These are phyloP conservation scores for Aspergillus sp. DNA, from an alignment of 2,329 filamentous ascomycete species.

Conservation along the genomic window DNA sequence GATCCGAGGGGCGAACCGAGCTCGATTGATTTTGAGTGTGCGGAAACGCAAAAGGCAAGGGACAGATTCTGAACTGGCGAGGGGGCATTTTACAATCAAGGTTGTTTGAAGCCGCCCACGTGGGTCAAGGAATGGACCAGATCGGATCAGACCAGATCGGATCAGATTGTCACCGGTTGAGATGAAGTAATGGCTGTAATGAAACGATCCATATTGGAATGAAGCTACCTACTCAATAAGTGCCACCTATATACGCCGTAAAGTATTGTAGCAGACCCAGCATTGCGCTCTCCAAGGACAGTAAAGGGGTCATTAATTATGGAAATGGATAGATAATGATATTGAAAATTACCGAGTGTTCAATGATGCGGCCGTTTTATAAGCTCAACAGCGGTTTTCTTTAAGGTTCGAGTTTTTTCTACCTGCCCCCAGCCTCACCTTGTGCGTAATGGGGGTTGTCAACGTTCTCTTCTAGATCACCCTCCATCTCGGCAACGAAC, in stretches of 20 bases:
- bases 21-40: conserved; percentile 29
- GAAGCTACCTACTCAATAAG: neutral
- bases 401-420: neutral
- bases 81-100: neutral
- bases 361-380: neutral
- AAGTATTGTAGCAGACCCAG: neutral
- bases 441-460: conserved; percentile 1
- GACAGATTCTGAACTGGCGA: conserved; percentile 6
- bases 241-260: conserved; percentile 4
- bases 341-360: neutral
- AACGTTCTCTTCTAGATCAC: conserved; percentile 44
- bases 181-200: conserved; percentile 1
- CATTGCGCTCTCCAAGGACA: conserved; percentile 2
- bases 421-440: neutral
- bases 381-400: neutral
- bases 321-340: neutral
- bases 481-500: conserved; percentile 87
- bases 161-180: neutral
- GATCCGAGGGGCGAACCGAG: conserved; percentile 26
- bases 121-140: neutral
- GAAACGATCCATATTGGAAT: neutral
- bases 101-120: too few species aligned
- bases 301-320: neutral
- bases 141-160: neutral
- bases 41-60: conserved; percentile 19